Evolutionary conservation across 768 basidiomycete species (phyloP).

Genomic region (Russula vinacea): DNA sequence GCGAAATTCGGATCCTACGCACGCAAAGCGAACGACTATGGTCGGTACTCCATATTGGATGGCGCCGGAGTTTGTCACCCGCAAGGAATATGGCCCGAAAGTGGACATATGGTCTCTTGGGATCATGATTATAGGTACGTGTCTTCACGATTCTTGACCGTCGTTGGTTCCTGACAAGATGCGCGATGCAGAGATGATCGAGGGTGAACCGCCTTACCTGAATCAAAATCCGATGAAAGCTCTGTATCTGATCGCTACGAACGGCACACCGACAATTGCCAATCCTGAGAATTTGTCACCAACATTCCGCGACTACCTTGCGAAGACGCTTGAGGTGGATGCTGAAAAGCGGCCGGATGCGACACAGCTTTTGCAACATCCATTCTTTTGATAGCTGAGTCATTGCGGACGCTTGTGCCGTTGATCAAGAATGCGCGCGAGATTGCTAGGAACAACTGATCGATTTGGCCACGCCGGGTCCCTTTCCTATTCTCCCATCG

Average conservation of each 20-base stretch:
- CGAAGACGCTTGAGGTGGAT: slow-evolving; percentile 88
- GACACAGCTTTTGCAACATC: slow-evolving; percentile 76
- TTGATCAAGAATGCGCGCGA: slow-evolving; percentile 91
- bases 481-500: background rate
- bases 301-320: slow-evolving; percentile 86
- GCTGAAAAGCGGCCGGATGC: slow-evolving; percentile 91
- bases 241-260: slow-evolving; percentile 95
- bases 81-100: slow-evolving; percentile 96
- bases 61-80: slow-evolving; percentile 96
- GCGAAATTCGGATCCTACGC: slow-evolving; percentile 79
- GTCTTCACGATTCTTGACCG: slow-evolving; percentile 19
- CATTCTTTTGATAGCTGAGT: slow-evolving; percentile 87
- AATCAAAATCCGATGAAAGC: slow-evolving; percentile 97
- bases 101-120: slow-evolving; percentile 98
- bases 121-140: slow-evolving; percentile 89
- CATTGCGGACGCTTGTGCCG: slow-evolving; percentile 78
- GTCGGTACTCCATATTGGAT: slow-evolving; percentile 99
- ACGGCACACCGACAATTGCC: slow-evolving; percentile 93
- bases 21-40: slow-evolving; percentile 95
- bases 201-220: slow-evolving; percentile 93
- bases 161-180: slow-evolving; percentile 7
- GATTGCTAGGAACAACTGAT: slow-evolving; percentile 51
- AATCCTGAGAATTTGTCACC: slow-evolving; percentile 77
- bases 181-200: slow-evolving; percentile 79
- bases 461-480: background rate